Evolutionary conservation across 2,329 filamentous ascomycete species (phyloP), one percentile per base, ranked within the genome.

Genomic region (Colletotrichum sp.): DNA sequence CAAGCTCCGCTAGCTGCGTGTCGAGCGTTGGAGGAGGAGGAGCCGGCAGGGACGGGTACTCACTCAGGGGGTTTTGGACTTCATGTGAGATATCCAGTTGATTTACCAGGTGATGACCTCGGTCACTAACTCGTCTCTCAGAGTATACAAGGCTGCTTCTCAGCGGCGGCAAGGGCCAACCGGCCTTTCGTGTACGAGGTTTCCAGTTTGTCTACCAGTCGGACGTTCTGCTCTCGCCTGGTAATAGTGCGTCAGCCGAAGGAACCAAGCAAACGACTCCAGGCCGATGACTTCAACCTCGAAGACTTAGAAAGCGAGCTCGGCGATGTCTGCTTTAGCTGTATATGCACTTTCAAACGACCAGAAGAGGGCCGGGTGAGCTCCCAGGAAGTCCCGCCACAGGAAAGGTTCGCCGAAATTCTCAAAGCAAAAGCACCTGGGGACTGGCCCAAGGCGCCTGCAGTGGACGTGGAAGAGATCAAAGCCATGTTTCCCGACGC

Each of bases 81-180:
- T 60, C 85, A 87, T 79, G 85, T 86, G 75, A 79, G 85, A 81
- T 28, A 52, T n/a, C 4, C 34, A 8, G 9, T 13, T 39, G 18
- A 6, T n/a, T 39, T 18, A 5, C 16, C n/a, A 16, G 13, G 26
- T 24, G 22, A 28, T 24, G 26, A 28, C 24, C 16, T 6, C 24
- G 15, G 5, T 64, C 16, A 48, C 75, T 77, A 48, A 77, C 55
- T 22, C 28, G 8, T 18, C 5, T 13, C 12, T 9, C 48, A 91
- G 90, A 88, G 89, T 10, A 89, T 92, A 26, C 88, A 91, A 78
- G 90, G 89, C 10, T 89, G 87, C 79, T 92, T 92, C 79, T 89
- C 89, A 4, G 85, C 87, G 26, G 83, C 84, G 0, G 90, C 88
- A 7, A 80, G 84, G 6, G 74, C 80, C 2, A 88, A 91, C 75